phyloP scores from a whole-genome alignment of 2,329 filamentous ascomycete genomes.

The Stenocarpella maydis region DNA sequence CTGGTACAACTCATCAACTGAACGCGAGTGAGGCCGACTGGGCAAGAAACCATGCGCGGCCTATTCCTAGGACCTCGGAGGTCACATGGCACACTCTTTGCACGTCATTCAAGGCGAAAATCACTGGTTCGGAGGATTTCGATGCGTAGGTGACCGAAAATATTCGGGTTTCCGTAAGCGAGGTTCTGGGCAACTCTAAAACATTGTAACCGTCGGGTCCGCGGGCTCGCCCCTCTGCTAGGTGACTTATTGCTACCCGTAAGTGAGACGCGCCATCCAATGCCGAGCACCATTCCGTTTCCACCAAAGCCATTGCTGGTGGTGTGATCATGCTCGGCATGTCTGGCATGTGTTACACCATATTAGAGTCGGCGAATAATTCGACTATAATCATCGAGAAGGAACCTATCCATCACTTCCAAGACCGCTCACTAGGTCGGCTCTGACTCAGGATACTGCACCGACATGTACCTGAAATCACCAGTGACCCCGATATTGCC shows the following conservation, averaged over 20 bases:
- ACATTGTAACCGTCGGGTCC: neutral
- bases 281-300: neutral
- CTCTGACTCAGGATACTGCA: slow-evolving; percentile 33
- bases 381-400: no score
- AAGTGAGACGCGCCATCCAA: neutral
- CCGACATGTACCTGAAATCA: slow-evolving; percentile 33
- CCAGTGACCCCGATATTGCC: slow-evolving; percentile 36
- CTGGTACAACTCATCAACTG: neutral
- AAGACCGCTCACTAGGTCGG: neutral
- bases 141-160: neutral
- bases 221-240: slow-evolving; percentile 11
- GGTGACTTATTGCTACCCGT: neutral
- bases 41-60: neutral
- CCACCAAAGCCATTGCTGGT: neutral
- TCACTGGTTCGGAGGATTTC: slow-evolving; percentile 2
- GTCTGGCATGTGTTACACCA: neutral
- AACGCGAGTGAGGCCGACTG: neutral
- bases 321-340: neutral
- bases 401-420: no score
- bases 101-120: neutral
- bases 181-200: slow-evolving; percentile 22
- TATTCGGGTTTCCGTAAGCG: neutral
- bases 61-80: neutral
- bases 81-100: neutral
- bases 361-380: no score